These are phyloP conservation scores for Diacronema lutheri DNA, from an alignment of 78 protist species.

Conservation along the genomic window DNA sequence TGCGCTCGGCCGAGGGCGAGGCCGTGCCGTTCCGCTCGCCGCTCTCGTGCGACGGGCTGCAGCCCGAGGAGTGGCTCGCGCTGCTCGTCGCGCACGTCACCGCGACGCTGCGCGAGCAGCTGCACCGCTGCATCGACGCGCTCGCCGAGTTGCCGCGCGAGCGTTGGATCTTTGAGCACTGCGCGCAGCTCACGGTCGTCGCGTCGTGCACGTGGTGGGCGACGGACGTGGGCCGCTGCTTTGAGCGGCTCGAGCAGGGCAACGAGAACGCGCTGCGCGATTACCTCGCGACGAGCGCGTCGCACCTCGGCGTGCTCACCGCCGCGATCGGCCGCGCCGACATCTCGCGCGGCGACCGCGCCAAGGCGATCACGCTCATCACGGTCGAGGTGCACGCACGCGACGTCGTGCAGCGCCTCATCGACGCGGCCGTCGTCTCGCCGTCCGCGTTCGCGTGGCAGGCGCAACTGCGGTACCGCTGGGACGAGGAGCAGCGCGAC, in stretches of 20 bases:
- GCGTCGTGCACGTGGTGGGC: conserved; percentile 46
- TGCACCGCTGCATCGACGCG: not conserved
- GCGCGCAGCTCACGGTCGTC: conserved; percentile 67
- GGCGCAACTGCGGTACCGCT: conserved; percentile 69
- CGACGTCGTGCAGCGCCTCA: conserved; percentile 68
- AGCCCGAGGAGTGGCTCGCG: conserved; percentile 69
- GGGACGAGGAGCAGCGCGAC: conserved; percentile 60
- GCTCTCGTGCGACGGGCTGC: conserved; percentile 47
- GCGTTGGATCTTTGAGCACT: conserved; percentile 66
- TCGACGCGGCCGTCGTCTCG: conserved; percentile 9
- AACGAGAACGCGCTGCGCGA: conserved; percentile 63
- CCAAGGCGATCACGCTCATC: conserved; percentile 63
- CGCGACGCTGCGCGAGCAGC: conserved; percentile 7
- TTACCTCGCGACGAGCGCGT: conserved; percentile 36
- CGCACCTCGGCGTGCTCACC: conserved; percentile 14
- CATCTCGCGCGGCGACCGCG: not conserved
- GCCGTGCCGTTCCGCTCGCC: conserved; percentile 40
- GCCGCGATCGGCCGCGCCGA: conserved; percentile 36
- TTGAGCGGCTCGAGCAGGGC: conserved; percentile 69
- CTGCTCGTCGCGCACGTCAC: conserved; percentile 22
- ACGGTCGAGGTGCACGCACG: conserved; percentile 86
- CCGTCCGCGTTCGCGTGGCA: conserved; percentile 72
- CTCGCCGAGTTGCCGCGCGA: conserved; percentile 58
- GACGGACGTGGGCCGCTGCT: conserved; percentile 50
- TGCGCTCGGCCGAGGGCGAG: conserved; percentile 63